Conservation (phyloP, 768 basidiomycete genomes). For the Mycena amicta region DNA sequence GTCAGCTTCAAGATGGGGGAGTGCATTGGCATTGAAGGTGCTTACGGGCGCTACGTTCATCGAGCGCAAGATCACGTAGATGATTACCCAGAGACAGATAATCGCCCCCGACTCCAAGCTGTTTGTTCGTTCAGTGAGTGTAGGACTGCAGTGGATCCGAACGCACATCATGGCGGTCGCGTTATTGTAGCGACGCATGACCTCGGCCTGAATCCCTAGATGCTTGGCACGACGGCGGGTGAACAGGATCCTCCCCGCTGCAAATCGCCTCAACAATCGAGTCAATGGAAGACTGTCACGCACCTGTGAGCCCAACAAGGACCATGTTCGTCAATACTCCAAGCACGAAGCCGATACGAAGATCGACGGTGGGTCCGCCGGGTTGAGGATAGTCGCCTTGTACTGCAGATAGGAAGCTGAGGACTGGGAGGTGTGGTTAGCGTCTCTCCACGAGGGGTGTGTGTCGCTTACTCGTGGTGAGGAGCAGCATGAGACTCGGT, state of each 20-base stretch:
- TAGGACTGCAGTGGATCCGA: neutral
- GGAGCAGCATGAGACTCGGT: slow-evolving; percentile 10
- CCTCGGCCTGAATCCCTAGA: neutral
- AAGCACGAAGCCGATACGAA: slow-evolving; percentile 9
- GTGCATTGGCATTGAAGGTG: too few species aligned
- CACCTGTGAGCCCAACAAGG: slow-evolving; percentile 19
- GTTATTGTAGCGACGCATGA: slow-evolving; percentile 8
- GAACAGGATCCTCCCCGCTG: slow-evolving; percentile 9
- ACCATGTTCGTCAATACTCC: slow-evolving; percentile 16
- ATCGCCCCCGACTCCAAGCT: slow-evolving; percentile 18
- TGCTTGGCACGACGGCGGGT: slow-evolving; percentile 1
- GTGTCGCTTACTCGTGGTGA: neutral
- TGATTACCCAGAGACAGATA: slow-evolving; percentile 9
- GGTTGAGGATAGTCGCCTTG: slow-evolving; percentile 18
- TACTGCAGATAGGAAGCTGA: slow-evolving; percentile 13
- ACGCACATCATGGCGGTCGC: slow-evolving; percentile 15
- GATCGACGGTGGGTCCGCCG: slow-evolving; percentile 8
- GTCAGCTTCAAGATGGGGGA: neutral
- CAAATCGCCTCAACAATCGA: neutral
- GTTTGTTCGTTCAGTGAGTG: neutral
- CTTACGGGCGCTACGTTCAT: slow-evolving; percentile 3
- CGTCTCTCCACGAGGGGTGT: too few species aligned
- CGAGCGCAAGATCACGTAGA: slow-evolving; percentile 17
- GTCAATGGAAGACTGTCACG: neutral
- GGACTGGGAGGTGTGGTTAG: neutral